Evolutionary conservation across 192 early-diverging fungal genomes (phyloP), one percentile per base, ranked within the genome.

Genomic region (Gryganskiella cystojenkinii): DNA sequence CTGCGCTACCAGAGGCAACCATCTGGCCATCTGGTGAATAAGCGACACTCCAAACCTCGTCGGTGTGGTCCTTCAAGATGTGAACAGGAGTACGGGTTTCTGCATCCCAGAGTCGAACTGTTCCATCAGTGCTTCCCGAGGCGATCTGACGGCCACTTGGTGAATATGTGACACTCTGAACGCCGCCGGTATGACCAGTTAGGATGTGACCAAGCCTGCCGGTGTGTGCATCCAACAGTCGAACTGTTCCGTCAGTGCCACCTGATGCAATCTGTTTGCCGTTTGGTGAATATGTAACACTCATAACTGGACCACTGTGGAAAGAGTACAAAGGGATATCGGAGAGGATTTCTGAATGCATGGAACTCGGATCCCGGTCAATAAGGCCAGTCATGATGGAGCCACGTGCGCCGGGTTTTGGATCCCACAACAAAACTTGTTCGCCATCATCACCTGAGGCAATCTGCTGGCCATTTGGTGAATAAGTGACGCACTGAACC

Each of bases 211-310:
- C 37, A 59, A 45, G 10, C n/a, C 24, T 30, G 19, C 52, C 52
- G 14, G 25, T 54, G 10, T 54, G 10, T n/a, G 40, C 19, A 2
- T 49, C 42, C 59, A 35, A 61, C 0, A 61, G 59, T 10, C 44
- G 44, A 3, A 61, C 44, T 30, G 13, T 47, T 25, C 15, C 42
- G 44, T 61, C 59, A 3, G 11, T 20, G 20, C n/a, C n/a, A 22
- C 24, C 49, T 13, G 61, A 63, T 6, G 46, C 46, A 33, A 63
- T 37, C 11, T 63, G 61, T 1, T 22, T 14, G 30, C 61, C 61
- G 28, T 20, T 22, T 35, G 45, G 61, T 4, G 61, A 63, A 20
- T 52, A 63, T 8, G 33, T 27, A 19, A 51, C 47, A 22, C 47
- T 19, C 59, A 40, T 5, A 40, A 40, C 37, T 9, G 37, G 5